Conservation (phyloP, 2,329 filamentous ascomycete genomes). For the Trichophyton rubrum region DNA sequence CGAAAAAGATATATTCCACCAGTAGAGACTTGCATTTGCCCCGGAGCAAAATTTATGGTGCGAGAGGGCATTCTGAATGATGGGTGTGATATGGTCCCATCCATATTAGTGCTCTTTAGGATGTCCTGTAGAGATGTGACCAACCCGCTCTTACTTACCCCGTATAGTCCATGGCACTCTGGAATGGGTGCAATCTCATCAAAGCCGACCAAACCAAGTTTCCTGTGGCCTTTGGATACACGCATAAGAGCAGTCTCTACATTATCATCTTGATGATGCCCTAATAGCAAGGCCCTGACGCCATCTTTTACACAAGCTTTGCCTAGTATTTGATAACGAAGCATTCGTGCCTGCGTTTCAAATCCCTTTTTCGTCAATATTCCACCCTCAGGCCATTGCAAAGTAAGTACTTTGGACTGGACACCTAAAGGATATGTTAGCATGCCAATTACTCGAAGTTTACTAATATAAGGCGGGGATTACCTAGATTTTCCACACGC, state of each 20-base stretch:
- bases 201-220: constrained; percentile 64
- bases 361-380: constrained; percentile 48
- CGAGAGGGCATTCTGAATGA: background rate
- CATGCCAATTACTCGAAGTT: background rate
- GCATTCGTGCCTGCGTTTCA: constrained; percentile 61
- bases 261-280: constrained; percentile 82
- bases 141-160: constrained; percentile 53
- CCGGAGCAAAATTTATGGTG: background rate
- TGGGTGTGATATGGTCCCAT: background rate
- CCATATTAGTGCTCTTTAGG: background rate
- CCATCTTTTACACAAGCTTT: constrained; percentile 40
- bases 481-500: constrained; percentile 36
- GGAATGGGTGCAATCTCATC: constrained; percentile 56
- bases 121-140: constrained; percentile 1
- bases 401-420: constrained; percentile 25
- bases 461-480: background rate
- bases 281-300: constrained; percentile 56
- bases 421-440: constrained; percentile 19
- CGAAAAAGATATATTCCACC: constrained; percentile 28
- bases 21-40: constrained; percentile 16
- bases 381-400: constrained; percentile 40
- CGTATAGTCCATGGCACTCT: constrained; percentile 65
- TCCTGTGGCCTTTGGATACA: constrained; percentile 52
- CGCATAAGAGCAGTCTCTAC: constrained; percentile 82
- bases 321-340: constrained; percentile 63